A percentile compares a stretch with the other conserved stretches of the same genome.
phyloP scores from a whole-genome alignment of 148 eudicot genomes.

The Pharnaceum exiguum region DNA sequence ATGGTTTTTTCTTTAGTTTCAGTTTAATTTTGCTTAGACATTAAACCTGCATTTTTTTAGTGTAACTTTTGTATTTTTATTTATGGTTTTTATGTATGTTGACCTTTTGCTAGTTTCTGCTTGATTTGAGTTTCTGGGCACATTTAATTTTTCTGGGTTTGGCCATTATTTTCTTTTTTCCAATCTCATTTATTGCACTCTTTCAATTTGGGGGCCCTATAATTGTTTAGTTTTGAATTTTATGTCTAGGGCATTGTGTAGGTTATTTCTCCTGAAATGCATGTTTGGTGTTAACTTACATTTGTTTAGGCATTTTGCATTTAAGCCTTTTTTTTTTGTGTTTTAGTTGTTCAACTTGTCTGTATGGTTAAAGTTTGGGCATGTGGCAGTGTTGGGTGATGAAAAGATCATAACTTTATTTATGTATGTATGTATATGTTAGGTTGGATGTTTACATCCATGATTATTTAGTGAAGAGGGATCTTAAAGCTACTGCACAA shows the following conservation, averaged over 20 bases:
- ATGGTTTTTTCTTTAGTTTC: no score
- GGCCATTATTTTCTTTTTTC: not conserved
- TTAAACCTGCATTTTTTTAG: no score
- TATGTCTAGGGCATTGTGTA: not conserved
- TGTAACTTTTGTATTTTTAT: no score
- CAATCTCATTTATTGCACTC: not conserved
- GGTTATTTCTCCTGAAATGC: constrained; percentile 15
- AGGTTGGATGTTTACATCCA: constrained; percentile 85
- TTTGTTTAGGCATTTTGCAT: constrained; percentile 12
- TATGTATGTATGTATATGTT: constrained; percentile 6
- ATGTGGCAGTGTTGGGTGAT: not conserved
- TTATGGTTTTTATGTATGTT: not conserved
- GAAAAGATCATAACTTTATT: no score
- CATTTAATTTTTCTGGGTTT: constrained; percentile 17
- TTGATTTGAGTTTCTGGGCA: constrained; percentile 29
- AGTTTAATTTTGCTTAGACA: no score
- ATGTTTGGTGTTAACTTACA: constrained; percentile 7
- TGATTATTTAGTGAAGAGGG: constrained; percentile 79
- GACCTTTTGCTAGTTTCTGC: not conserved
- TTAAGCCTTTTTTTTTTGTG: not conserved
- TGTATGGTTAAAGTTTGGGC: not conserved
- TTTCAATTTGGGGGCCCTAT: not conserved
- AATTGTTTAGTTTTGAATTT: not conserved
- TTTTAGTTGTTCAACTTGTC: not conserved
- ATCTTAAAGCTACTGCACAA: constrained; percentile 74